Percentiles rank a stretch among this genome's conserved stretches.
Evolutionary conservation across 116 monocot species (phyloP).

Genomic region (Papilionanthe hybrid): DNA sequence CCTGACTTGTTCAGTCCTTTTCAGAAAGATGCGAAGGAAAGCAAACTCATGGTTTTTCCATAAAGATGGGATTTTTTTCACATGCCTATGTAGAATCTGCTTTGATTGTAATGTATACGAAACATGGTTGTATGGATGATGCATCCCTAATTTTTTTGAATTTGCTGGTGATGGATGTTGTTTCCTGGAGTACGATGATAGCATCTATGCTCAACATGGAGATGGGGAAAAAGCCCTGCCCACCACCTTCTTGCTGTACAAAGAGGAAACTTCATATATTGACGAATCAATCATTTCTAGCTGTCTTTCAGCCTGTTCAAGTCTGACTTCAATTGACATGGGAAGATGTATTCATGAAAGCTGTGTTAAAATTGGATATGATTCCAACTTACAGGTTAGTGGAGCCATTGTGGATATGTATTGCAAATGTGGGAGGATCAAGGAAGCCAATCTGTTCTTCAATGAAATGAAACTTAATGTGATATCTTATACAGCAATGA

Average conservation of each 20-base stretch:
- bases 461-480: constrained; percentile 14
- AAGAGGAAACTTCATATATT: neutral
- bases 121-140: constrained; percentile 15
- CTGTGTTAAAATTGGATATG: constrained; percentile 17
- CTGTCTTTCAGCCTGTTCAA: constrained; percentile 25
- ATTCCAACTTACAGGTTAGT: constrained; percentile 13
- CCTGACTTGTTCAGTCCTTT: constrained; percentile 11
- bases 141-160: constrained; percentile 9
- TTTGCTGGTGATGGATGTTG: constrained; percentile 12
- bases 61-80: constrained; percentile 11
- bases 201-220: constrained; percentile 22
- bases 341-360: constrained; percentile 14
- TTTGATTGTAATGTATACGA: constrained; percentile 16
- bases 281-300: constrained; percentile 25
- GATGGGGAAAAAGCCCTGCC: constrained; percentile 17
- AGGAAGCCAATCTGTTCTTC: constrained; percentile 13
- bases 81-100: constrained; percentile 17
- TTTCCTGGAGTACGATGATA: constrained; percentile 25
- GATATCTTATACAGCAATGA: constrained; percentile 20
- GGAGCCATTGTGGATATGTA: constrained; percentile 20
- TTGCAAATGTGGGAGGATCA: constrained; percentile 21
- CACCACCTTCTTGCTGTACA: constrained; percentile 11
- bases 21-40: constrained; percentile 4
- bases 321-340: constrained; percentile 14
- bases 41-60: constrained; percentile 10